Evolutionary conservation across 1,284 basidiomycete species (phyloP), one percentile per base, ranked within the genome.

Genomic region (Microbotryum intermedium): DNA sequence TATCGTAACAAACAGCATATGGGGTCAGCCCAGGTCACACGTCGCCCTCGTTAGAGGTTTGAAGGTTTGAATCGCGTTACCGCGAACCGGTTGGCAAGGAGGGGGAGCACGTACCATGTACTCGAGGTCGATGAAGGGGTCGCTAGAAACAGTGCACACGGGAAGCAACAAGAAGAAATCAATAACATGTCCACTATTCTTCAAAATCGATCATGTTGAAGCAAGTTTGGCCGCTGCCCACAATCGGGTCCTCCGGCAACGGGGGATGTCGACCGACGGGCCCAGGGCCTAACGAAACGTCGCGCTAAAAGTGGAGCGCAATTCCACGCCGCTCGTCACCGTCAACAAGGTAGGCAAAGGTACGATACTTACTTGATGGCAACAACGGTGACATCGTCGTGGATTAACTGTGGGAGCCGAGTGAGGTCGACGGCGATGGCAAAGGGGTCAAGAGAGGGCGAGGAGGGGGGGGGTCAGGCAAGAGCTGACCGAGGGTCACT

Each of bases 101-200:
- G 16, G 18, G 34, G 34, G 13, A 39, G 21, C 3, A n/a, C 64
- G 50, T 60, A 85, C 91, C 90, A 94, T 93, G 84, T 95, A 95
- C 11, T 87, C 84, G 70, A 94, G 86, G 77, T 90, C 86, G 72
- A 95, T 94, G 86, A 95, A 97, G 64, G 91, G 91, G 79, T 77
- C 76, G 69, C 76, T 77, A 72, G 68, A 61, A 61, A 65, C 21
- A 44, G 23, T 30, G 23, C 18, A 26, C 43, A 50, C 8, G 18
- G 20, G 39, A 28, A 52, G 46, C 20, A n/a, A 18, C 20, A n/a
- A 18, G 26, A 52, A 21, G 30, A 23, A 29, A 25, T 55, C 52
- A 53, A 21, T 21, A 30, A 20, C 23, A 51, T 16, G 46, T 20
- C 2, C 46, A 26, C 86, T 88, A 66, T 39, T 16, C 34, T 16